Conservation (phyloP, 768 basidiomycete genomes). For the Candolleomyces aberdarensis region DNA sequence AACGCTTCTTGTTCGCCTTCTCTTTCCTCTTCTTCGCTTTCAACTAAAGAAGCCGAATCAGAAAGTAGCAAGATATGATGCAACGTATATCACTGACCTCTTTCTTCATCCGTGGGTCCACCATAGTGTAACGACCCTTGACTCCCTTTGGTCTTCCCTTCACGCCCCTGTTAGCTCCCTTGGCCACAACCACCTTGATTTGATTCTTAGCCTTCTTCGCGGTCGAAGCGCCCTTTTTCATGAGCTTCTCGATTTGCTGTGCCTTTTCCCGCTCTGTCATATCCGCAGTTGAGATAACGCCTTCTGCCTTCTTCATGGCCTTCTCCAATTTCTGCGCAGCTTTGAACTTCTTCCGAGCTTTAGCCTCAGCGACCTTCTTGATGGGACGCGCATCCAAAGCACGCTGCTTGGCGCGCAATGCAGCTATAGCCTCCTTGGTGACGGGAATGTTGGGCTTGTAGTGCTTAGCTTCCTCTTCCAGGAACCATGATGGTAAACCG, state of each 20-base stretch:
- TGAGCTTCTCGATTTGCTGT: conserved; percentile 86
- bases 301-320: conserved; percentile 94
- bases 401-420: conserved; percentile 84
- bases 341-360: conserved; percentile 93
- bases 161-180: conserved; percentile 83
- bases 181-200: conserved; percentile 87
- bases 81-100: conserved; percentile 49
- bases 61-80: neutral
- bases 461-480: conserved; percentile 91
- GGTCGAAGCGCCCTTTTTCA: conserved; percentile 74
- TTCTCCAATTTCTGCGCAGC: conserved; percentile 84
- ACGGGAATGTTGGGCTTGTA: conserved; percentile 96
- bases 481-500: conserved; percentile 91
- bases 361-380: conserved; percentile 98
- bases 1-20: conserved; percentile 66
- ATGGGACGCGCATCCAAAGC: conserved; percentile 96
- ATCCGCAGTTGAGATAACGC: conserved; percentile 82
- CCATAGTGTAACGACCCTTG: conserved; percentile 94
- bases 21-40: conserved; percentile 80
- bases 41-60: conserved; percentile 41
- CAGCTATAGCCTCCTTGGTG: conserved; percentile 90
- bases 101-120: conserved; percentile 91
- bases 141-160: conserved; percentile 95
- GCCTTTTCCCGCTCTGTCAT: conserved; percentile 96
- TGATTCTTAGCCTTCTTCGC: conserved; percentile 68